These are phyloP conservation scores for Casaregolazyma lundiana DNA, from an alignment of 1,139 yeast genomes.

Conservation along the genomic window DNA sequence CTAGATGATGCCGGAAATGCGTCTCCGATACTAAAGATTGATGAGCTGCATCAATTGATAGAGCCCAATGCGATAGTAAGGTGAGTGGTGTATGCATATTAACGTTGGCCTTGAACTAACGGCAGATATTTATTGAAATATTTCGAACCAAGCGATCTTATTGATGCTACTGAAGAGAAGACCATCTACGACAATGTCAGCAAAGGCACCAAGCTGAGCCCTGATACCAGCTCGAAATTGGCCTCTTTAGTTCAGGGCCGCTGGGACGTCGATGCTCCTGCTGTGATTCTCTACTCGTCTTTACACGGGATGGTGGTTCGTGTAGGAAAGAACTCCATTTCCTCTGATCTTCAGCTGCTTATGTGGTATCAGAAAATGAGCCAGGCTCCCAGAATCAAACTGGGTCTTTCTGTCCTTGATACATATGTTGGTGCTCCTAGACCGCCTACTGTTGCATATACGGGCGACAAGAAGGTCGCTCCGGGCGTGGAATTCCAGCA, in stretches of 20 bases:
- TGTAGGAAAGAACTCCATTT: conserved; percentile 29
- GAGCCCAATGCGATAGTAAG: conserved; percentile 84
- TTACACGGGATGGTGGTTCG: conserved; percentile 30
- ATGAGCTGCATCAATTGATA: conserved; percentile 36
- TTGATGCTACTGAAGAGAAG: conserved; percentile 21
- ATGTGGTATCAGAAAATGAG: conserved; percentile 33
- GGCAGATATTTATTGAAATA: conserved; percentile 34
- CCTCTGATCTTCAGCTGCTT: conserved; percentile 28
- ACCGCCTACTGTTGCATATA: conserved; percentile 47
- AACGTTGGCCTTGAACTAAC: conserved; percentile 27
- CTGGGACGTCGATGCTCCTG: conserved; percentile 23
- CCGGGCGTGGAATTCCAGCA: conserved; percentile 35
- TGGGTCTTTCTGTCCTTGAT: conserved; percentile 17
- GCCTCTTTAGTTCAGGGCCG: conserved; percentile 12
- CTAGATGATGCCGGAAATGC: conserved; percentile 7
- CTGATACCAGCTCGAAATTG: conserved; percentile 14
- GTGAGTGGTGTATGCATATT: conserved; percentile 41
- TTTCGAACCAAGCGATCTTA: conserved; percentile 19
- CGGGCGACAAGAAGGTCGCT: conserved; percentile 47
- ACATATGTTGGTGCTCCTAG: conserved; percentile 36
- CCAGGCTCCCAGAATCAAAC: conserved; percentile 15
- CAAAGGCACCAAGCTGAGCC: conserved; percentile 26
- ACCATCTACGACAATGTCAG: conserved; percentile 27
- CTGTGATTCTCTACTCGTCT: conserved; percentile 28
- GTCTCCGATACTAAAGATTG: conserved; percentile 14